Evolutionary conservation across 345 rosid species (phyloP).

Genomic region (Populus euphratica): DNA sequence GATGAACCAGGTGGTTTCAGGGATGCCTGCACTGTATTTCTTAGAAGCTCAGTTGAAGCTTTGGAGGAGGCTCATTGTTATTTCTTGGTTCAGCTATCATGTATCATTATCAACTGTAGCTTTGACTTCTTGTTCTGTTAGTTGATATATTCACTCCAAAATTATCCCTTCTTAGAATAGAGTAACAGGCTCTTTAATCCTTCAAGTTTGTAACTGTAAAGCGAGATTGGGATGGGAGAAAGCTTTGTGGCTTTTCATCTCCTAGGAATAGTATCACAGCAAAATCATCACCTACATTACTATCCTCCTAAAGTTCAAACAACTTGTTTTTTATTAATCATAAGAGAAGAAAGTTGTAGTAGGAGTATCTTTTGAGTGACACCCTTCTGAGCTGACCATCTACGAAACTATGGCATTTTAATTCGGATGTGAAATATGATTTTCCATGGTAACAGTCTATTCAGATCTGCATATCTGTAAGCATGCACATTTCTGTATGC

Average conservation of each 20-base stretch:
- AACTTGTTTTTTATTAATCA: not conserved
- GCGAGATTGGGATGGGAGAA: not conserved
- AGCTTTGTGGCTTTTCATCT: not conserved
- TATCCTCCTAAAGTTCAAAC: no score
- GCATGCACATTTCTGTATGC: not conserved
- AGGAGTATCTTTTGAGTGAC: not conserved
- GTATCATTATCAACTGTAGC: not conserved
- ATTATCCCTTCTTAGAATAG: not conserved
- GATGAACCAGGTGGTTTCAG: constrained; percentile 74
- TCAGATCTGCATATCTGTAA: not conserved
- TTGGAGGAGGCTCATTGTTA: constrained; percentile 40
- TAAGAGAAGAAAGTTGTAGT: not conserved
- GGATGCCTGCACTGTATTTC: constrained; percentile 69
- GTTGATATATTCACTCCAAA: not conserved
- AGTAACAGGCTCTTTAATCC: not conserved
- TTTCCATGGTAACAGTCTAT: not conserved
- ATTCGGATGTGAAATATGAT: not conserved
- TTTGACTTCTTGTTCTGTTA: constrained; percentile 16
- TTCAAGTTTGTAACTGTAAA: not conserved
- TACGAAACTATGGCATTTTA: not conserved
- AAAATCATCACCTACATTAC: not conserved
- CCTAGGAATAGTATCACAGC: not conserved
- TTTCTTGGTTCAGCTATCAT: not conserved
- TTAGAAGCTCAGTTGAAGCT: constrained; percentile 56
- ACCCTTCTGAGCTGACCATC: not conserved